Conservation (phyloP, 108 stramenopile species). For the Craspedostauros australis region DNA sequence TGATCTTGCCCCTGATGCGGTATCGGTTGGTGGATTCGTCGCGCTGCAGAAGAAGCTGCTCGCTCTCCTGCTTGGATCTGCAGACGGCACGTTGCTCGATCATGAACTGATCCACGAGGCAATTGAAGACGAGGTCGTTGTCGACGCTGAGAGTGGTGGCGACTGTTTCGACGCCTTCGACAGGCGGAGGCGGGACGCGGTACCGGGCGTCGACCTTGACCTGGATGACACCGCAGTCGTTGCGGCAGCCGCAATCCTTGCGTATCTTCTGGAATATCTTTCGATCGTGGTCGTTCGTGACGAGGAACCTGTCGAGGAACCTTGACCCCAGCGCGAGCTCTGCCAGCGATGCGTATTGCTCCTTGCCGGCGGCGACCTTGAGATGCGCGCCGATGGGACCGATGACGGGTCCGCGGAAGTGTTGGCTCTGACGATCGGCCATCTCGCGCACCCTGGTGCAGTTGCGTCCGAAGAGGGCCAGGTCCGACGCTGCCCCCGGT, state of each 20-base stretch:
- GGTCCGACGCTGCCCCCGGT: conserved; percentile 37
- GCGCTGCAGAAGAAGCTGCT: conserved; percentile 34
- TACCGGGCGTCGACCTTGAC: conserved; percentile 33
- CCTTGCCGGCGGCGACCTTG: conserved; percentile 75
- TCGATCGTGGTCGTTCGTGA: conserved; percentile 57
- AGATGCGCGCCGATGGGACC: conserved; percentile 78
- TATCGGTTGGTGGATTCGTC: conserved; percentile 30
- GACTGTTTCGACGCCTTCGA: conserved; percentile 67
- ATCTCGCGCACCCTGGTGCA: conserved; percentile 26
- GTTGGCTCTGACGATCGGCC: conserved; percentile 28
- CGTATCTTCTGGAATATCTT: conserved; percentile 49
- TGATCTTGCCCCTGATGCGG: conserved; percentile 47
- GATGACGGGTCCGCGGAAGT: conserved; percentile 58
- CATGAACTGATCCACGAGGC: conserved; percentile 57
- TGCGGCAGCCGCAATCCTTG: conserved; percentile 44
- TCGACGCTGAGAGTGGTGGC: conserved; percentile 50
- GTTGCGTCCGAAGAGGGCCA: conserved; percentile 59
- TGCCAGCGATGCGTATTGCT: conserved; percentile 61
- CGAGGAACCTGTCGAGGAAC: conserved; percentile 65
- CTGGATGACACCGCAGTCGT: conserved; percentile 60
- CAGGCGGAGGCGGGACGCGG: conserved; percentile 32
- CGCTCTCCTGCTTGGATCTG: conserved; percentile 49
- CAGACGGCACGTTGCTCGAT: conserved; percentile 63
- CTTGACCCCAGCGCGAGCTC: conserved; percentile 53
- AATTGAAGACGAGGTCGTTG: conserved; percentile 77